Percentiles rank a stretch among this genome's conserved stretches.
phyloP scores from a whole-genome alignment of 306 rosid genomes.

The Quercus gilva region DNA sequence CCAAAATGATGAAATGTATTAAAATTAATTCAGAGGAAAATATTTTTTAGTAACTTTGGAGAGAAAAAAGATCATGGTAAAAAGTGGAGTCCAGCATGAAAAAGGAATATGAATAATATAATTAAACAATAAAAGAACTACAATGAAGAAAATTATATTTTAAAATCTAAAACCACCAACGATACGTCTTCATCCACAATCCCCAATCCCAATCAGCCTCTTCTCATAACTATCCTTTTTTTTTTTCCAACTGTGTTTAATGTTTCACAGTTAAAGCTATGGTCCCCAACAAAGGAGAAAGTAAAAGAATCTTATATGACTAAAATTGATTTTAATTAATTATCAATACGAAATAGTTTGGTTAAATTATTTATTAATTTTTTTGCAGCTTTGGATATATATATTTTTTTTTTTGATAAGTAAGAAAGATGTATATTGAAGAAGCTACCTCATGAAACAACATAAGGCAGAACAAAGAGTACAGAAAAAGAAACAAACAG shows the following conservation, averaged over 20 bases:
- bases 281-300: neutral
- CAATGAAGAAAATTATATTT: neutral
- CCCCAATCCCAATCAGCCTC: neutral
- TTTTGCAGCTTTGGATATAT: neutral
- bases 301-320: neutral
- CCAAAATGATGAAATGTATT: constrained; percentile 16
- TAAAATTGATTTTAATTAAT: too few relatives aligned
- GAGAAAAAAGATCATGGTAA: neutral
- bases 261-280: neutral
- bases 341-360: too few relatives aligned
- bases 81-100: neutral
- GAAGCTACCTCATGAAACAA: too few relatives aligned
- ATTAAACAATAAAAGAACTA: neutral
- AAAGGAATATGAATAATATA: neutral
- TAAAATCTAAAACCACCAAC: neutral
- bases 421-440: too few relatives aligned
- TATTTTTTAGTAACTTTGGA: neutral
- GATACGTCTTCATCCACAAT: neutral
- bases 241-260: neutral
- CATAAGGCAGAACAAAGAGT: too few relatives aligned
- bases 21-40: constrained; percentile 3
- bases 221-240: neutral
- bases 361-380: too few relatives aligned
- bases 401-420: too few relatives aligned
- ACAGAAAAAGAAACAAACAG: too few relatives aligned